Conservation (phyloP, 768 basidiomycete genomes). For the Pleurotus pulmonarius region DNA sequence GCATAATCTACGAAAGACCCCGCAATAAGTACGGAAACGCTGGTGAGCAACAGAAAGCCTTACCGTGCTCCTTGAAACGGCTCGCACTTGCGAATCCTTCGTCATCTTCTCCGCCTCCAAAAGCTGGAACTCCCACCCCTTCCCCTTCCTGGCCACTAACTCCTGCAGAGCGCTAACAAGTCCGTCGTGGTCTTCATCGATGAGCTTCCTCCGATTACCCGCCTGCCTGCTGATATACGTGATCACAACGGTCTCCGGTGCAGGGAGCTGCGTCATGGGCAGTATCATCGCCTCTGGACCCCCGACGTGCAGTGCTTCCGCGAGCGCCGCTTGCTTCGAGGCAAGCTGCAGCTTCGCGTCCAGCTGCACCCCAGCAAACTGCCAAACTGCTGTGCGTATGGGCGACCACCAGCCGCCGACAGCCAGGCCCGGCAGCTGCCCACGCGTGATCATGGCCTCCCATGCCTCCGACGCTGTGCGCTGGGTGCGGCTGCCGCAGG, state of each 20-base stretch:
- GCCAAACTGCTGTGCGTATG: constrained; percentile 59
- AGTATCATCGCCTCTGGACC: neutral
- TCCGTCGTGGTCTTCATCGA: constrained; percentile 49
- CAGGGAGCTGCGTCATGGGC: constrained; percentile 26
- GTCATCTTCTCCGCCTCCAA: constrained; percentile 61
- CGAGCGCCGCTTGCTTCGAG: neutral
- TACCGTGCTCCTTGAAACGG: constrained; percentile 69
- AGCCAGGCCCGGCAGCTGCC: constrained; percentile 31
- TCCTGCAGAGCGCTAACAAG: constrained; percentile 51
- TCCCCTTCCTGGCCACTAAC: constrained; percentile 36
- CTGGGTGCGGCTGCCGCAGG: constrained; percentile 63
- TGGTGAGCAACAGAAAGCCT: too few species aligned
- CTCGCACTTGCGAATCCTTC: constrained; percentile 71
- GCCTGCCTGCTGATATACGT: constrained; percentile 73
- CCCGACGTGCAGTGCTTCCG: neutral
- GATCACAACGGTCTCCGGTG: constrained; percentile 54
- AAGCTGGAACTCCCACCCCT: constrained; percentile 58
- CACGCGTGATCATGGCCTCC: constrained; percentile 38
- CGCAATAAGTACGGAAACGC: too few species aligned
- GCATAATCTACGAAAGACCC: constrained; percentile 42
- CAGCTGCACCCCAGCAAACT: constrained; percentile 52
- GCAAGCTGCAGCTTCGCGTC: neutral
- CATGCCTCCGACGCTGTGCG: constrained; percentile 70
- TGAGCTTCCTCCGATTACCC: constrained; percentile 46
- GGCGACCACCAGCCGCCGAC: constrained; percentile 78